Conservation (phyloP, 164 flowering plant genomes). For the Chimonanthus praecox region DNA sequence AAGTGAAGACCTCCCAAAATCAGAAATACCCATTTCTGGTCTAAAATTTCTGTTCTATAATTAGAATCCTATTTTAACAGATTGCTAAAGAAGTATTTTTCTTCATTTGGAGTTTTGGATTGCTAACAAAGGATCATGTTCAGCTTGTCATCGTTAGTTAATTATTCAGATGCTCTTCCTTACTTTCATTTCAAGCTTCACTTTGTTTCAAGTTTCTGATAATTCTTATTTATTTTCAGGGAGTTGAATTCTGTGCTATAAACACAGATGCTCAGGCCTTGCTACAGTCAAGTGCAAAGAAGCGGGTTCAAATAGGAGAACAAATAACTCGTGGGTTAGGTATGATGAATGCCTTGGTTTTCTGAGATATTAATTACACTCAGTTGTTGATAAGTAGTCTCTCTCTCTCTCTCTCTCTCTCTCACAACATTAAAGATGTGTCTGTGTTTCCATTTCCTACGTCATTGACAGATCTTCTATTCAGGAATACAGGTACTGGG, state of each 20-base stretch:
- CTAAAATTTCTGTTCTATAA: too few relatives aligned
- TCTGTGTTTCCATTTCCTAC: not conserved
- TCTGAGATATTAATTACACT: not conserved
- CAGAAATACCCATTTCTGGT: too few relatives aligned
- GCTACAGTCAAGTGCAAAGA: constrained; percentile 19
- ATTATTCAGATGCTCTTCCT: not conserved
- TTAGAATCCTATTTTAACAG: too few relatives aligned
- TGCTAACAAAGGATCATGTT: not conserved
- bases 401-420: not conserved
- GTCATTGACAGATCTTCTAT: constrained; percentile 11
- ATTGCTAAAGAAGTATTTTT: too few relatives aligned
- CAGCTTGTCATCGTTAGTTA: not conserved
- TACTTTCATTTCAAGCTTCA: not conserved
- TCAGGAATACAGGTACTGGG: constrained; percentile 30
- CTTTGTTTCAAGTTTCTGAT: constrained; percentile 2
- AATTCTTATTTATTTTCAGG: constrained; percentile 11
- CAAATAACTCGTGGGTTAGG: constrained; percentile 26
- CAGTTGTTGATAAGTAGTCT: not conserved
- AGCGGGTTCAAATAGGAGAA: constrained; percentile 24
- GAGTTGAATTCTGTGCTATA: constrained; percentile 25
- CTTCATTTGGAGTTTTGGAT: not conserved
- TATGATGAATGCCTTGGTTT: constrained; percentile 8
- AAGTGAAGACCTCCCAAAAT: too few relatives aligned
- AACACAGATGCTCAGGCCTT: constrained; percentile 29
- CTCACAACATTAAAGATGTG: not conserved